Evolutionary conservation across 2,329 filamentous ascomycete species (phyloP).

Genomic region (Hysterium pulicare): DNA sequence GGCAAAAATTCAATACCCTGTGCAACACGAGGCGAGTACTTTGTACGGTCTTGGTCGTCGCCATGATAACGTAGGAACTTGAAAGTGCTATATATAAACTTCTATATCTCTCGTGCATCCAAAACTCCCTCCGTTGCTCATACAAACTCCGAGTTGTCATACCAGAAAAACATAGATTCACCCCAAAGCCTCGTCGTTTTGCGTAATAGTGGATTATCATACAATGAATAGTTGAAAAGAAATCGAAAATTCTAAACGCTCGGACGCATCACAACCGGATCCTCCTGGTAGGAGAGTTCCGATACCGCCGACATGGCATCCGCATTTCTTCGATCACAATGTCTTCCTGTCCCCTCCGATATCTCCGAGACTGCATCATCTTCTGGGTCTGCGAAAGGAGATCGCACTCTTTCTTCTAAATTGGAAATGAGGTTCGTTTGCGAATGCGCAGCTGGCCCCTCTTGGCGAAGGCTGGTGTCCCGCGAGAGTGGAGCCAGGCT

Average conservation of each 20-base stretch:
- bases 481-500: slow-evolving; percentile 30
- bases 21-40: too few species aligned
- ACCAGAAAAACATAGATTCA: not conserved
- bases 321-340: slow-evolving; percentile 7
- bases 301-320: slow-evolving; percentile 29
- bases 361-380: slow-evolving; percentile 28
- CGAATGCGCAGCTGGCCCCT: slow-evolving; percentile 13
- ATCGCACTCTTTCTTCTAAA: slow-evolving; percentile 13
- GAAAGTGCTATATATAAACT: slow-evolving; percentile 13
- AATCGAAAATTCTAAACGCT: slow-evolving; percentile 9
- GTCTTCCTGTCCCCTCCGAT: slow-evolving; percentile 16
- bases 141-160: not conserved
- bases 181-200: slow-evolving; percentile 2
- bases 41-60: not conserved
- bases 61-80: slow-evolving; percentile 6
- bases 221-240: too few species aligned
- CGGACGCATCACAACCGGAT: slow-evolving; percentile 18
- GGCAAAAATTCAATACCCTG: too few species aligned
- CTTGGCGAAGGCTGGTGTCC: slow-evolving; percentile 28
- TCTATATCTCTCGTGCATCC: slow-evolving; percentile 6
- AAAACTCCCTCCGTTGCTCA: not conserved
- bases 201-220: too few species aligned
- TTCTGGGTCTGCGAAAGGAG: slow-evolving; percentile 34
- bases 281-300: slow-evolving; percentile 31
- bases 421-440: slow-evolving; percentile 18